Evolutionary conservation across 768 basidiomycete genomes (phyloP), one percentile per base, ranked within the genome.

Genomic region (Phaeotremella skinneri): DNA sequence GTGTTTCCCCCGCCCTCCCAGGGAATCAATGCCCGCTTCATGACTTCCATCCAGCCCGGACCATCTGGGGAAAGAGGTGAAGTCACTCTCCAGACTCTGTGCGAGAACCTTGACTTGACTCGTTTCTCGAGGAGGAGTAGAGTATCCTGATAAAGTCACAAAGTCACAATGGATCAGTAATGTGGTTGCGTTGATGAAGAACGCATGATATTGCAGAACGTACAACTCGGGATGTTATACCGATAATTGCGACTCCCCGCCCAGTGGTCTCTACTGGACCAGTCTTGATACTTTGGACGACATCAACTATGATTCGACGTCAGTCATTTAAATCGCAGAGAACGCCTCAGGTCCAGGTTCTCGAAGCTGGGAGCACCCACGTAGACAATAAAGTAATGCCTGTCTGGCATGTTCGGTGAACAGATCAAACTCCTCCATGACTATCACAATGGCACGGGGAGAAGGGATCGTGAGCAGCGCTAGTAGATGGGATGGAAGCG

Each of bases 91-190:
- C 93, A 81, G 68, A 91, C 89, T 55, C 96, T 82, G 30, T 92
- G 91, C 1, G 93, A 97, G 79, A 98, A 99, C 2, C 96, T 85
- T 64, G 91, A 96, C 78, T 98, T 96, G 50, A 99, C 96, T 43
- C 96, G 83, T 76, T 99, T 99, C 76, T 99, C 96, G 17, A 99
- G 81, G 2, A 89, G 78, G 62, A 89, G 88, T 59, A 97, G 83
- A 17, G 90, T 88, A 68, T 98, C 92, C 78, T 79, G 59, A 47
- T 41, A 29, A 26, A 4, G 9, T 23, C 21, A 39, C n/a, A 34
- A 47, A 30, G 25, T 5, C 23, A 17, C 25, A 59, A 25, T 32
- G 17, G 21, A 25, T 32, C 39, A 30, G 17, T 4, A 32, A 52
- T n/a, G 11, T 39, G 9, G 11, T n/a, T 54, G 20, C 39, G 31